Conservation (phyloP, 805 yeast species). For the Hanseniaspora mollemarum region DNA sequence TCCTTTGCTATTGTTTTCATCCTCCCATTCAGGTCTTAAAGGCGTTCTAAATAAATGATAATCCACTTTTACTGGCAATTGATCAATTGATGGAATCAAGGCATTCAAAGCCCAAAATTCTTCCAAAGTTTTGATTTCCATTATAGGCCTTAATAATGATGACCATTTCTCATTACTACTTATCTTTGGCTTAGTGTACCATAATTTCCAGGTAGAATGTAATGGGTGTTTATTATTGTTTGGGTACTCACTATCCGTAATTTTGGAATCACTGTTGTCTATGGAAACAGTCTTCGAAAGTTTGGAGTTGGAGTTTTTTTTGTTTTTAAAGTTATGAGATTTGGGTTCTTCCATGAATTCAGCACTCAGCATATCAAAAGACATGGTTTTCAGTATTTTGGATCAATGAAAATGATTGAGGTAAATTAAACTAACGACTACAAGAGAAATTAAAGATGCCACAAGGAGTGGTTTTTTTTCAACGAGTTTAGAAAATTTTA, state of each 20-base stretch:
- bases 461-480: too few relatives aligned
- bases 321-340: background rate
- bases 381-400: background rate
- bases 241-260: background rate
- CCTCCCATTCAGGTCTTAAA: conserved; percentile 98
- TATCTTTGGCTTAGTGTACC: conserved; percentile 93
- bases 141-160: conserved; percentile 84
- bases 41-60: conserved; percentile 91
- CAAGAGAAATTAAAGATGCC: too few relatives aligned
- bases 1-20: conserved; percentile 71
- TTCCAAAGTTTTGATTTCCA: conserved; percentile 83
- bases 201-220: conserved; percentile 83
- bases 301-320: background rate
- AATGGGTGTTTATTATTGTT: conserved; percentile 52
- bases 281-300: background rate
- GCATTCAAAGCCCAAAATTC: conserved; percentile 98
- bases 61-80: conserved; percentile 64
- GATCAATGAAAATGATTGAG: too few relatives aligned
- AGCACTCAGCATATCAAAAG: background rate
- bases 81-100: conserved; percentile 82
- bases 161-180: conserved; percentile 78
- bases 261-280: background rate
- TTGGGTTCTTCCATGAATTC: background rate
- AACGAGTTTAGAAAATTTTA: background rate
- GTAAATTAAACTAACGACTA: too few relatives aligned